A percentile compares a stretch with the other conserved stretches of the same genome.
phyloP scores from a whole-genome alignment of 495 filamentous ascomycete species.

The Podospora australis region DNA sequence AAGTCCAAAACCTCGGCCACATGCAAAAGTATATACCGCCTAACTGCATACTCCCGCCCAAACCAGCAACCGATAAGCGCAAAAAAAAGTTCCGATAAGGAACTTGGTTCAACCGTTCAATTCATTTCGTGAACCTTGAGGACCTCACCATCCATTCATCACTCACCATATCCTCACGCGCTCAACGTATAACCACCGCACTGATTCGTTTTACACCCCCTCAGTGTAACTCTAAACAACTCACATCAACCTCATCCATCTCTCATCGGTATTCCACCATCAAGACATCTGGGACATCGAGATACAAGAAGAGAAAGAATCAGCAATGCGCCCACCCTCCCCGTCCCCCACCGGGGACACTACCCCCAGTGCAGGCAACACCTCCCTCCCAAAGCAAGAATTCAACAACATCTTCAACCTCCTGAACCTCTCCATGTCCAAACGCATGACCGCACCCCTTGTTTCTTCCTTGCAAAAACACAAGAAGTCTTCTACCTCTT shows the following conservation, averaged over 20 bases:
- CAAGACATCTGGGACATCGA: too few species aligned
- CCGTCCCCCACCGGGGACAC: not conserved
- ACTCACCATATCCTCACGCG: not conserved
- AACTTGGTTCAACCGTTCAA: too few species aligned
- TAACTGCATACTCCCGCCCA: not conserved
- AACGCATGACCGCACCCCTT: not conserved
- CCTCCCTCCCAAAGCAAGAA: not conserved
- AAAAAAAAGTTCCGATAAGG: not conserved
- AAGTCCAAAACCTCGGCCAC: not conserved
- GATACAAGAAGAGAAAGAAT: too few species aligned
- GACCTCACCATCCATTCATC: not conserved
- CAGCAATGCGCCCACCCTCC: not conserved
- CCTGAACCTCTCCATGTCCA: not conserved
- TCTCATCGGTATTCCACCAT: too few species aligned
- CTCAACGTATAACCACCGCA: too few species aligned
- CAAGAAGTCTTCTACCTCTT: not conserved
- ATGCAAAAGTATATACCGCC: not conserved
- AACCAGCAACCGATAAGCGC: not conserved
- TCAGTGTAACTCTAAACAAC: not conserved
- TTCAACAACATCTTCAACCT: not conserved
- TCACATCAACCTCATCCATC: too few species aligned
- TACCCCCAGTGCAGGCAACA: not conserved
- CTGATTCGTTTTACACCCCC: too few species aligned
- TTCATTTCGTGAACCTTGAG: not conserved
- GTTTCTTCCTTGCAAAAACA: not conserved